Evolutionary conservation across 2,329 filamentous ascomycete genomes (phyloP).

Genomic region (Tolypocladium cylindrosporum): DNA sequence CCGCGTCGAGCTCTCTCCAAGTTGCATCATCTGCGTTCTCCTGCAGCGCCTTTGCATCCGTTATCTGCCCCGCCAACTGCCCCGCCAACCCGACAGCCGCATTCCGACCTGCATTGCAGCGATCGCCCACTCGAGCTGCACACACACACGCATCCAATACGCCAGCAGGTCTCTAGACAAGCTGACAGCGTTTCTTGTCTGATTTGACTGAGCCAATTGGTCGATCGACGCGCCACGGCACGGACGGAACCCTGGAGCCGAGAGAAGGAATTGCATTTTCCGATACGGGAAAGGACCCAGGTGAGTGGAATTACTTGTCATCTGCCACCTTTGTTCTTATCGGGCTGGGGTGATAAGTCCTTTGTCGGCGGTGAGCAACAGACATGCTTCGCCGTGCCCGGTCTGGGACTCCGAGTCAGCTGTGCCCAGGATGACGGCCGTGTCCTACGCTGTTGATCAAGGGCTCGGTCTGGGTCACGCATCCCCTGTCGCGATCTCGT

Average conservation of each 20-base stretch:
- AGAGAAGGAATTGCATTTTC: background rate
- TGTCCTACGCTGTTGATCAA: background rate
- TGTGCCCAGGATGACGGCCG: background rate
- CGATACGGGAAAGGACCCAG: background rate
- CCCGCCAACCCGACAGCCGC: slow-evolving; percentile 2
- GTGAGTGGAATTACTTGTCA: background rate
- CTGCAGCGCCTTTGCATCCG: background rate
- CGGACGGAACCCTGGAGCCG: background rate
- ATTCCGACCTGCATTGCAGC: slow-evolving; percentile 4
- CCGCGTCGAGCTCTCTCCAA: background rate
- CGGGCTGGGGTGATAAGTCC: background rate
- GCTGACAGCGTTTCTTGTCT: background rate
- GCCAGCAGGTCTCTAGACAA: background rate
- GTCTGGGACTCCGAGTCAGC: background rate
- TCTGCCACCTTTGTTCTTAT: background rate
- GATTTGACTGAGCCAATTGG: background rate
- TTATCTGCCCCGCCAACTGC: background rate
- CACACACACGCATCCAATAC: background rate
- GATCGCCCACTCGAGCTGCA: background rate
- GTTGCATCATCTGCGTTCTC: background rate
- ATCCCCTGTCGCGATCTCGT: background rate
- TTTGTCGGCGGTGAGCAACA: background rate
- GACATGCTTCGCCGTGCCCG: background rate
- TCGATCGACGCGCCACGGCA: background rate
- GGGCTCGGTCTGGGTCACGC: background rate